Evolutionary conservation across 371 early-diverging fungal species (phyloP).

Genomic region (Choanephora cucurbitarum): DNA sequence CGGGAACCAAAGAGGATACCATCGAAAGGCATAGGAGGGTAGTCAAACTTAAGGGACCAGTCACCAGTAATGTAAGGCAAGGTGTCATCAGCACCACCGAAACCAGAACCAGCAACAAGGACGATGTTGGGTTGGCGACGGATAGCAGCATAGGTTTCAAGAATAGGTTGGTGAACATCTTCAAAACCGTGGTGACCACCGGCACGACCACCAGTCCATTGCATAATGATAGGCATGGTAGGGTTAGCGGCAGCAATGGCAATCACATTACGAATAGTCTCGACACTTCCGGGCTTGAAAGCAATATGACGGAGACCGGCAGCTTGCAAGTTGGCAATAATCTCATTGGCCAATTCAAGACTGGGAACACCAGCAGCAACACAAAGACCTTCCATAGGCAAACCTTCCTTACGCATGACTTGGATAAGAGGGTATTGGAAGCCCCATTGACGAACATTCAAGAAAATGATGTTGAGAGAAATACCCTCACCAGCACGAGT

Average conservation of each 20-base stretch:
- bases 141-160: slow-evolving; percentile 92
- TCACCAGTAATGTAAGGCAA: slow-evolving; percentile 95
- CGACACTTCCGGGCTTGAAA: slow-evolving; percentile 91
- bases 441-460: slow-evolving; percentile 95
- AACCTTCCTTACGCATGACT: slow-evolving; percentile 88
- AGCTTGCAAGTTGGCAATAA: slow-evolving; percentile 72
- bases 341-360: slow-evolving; percentile 87
- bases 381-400: slow-evolving; percentile 91
- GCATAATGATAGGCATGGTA: slow-evolving; percentile 88
- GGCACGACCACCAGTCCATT: slow-evolving; percentile 98
- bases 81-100: slow-evolving; percentile 90
- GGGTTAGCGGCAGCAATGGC: slow-evolving; percentile 90
- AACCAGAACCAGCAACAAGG: slow-evolving; percentile 91
- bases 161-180: slow-evolving; percentile 92
- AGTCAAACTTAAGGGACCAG: slow-evolving; percentile 83
- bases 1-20: slow-evolving; percentile 94
- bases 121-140: slow-evolving; percentile 87
- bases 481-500: slow-evolving; percentile 89
- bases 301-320: slow-evolving; percentile 90
- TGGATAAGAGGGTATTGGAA: slow-evolving; percentile 93
- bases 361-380: slow-evolving; percentile 95
- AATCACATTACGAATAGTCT: slow-evolving; percentile 80
- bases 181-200: slow-evolving; percentile 98
- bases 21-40: slow-evolving; percentile 96
- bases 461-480: slow-evolving; percentile 89